A percentile compares a stretch with the other conserved stretches of the same genome.
These are phyloP conservation scores for Phyllosticta paracitricarpa DNA, from an alignment of 2,329 filamentous ascomycete genomes.

Conservation along the genomic window DNA sequence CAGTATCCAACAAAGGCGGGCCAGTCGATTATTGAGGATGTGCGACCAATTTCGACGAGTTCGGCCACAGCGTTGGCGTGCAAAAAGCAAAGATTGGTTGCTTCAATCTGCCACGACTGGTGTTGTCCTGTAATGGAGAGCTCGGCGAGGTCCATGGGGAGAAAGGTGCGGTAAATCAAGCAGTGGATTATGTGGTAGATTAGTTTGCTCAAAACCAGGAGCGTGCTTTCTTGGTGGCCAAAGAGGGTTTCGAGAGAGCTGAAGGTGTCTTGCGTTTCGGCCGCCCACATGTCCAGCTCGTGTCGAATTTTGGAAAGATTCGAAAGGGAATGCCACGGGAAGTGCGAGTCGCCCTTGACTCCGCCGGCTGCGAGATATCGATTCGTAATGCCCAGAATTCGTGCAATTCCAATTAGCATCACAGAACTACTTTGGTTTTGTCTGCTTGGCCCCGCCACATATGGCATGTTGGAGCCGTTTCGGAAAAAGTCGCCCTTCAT, in stretches of 20 bases:
- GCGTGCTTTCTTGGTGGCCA: constrained; percentile 66
- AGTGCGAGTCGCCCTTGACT: constrained; percentile 81
- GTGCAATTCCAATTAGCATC: constrained; percentile 75
- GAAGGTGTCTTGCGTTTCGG: constrained; percentile 70
- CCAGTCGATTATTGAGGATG: constrained; percentile 69
- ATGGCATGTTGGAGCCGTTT: constrained; percentile 65
- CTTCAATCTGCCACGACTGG: constrained; percentile 87
- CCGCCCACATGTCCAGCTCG: constrained; percentile 76
- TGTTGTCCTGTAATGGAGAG: constrained; percentile 72
- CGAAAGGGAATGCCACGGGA: constrained; percentile 81
- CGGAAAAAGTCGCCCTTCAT: constrained; percentile 75
- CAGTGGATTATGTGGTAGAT: constrained; percentile 83
- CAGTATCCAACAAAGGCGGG: constrained; percentile 80
- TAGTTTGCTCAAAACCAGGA: constrained; percentile 71
- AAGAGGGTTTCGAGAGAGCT: constrained; percentile 66
- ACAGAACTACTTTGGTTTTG: constrained; percentile 65
- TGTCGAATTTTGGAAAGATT: constrained; percentile 78
- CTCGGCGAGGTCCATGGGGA: constrained; percentile 75
- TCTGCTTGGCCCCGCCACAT: constrained; percentile 57
- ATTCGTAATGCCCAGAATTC: constrained; percentile 74
- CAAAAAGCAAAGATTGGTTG: constrained; percentile 75
- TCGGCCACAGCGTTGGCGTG: constrained; percentile 79
- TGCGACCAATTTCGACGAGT: constrained; percentile 67
- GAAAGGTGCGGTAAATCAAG: constrained; percentile 75
- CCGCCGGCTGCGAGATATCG: constrained; percentile 75